phyloP scores from a whole-genome alignment of 2,329 filamentous ascomycete species.

The Fusarium palustre region DNA sequence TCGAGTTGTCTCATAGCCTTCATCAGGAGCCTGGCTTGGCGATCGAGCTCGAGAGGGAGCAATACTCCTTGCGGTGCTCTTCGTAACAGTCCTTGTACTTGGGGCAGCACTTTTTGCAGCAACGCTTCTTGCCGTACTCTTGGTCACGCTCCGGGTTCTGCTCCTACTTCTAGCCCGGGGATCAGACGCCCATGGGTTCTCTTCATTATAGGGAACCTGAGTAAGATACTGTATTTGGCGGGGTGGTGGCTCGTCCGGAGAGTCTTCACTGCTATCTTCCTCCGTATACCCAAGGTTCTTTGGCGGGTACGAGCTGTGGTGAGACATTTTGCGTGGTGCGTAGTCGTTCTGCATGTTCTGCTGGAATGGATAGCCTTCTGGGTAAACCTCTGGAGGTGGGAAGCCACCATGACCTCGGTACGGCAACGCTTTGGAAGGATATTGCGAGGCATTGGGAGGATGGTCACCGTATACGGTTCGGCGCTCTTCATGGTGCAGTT shows the following conservation, averaged over 20 bases:
- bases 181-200: constrained; percentile 31
- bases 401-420: constrained; percentile 40
- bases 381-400: constrained; percentile 37
- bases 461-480: constrained; percentile 36
- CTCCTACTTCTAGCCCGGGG: constrained; percentile 36
- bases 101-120: constrained; percentile 34
- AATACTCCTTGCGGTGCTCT: constrained; percentile 41
- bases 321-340: constrained; percentile 40
- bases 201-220: constrained; percentile 36
- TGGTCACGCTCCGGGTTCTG: constrained; percentile 33
- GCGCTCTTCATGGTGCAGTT: constrained; percentile 37
- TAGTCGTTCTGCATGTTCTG: constrained; percentile 38
- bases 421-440: constrained; percentile 38
- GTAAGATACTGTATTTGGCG: constrained; percentile 44
- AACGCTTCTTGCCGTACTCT: constrained; percentile 32
- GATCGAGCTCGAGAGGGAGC: constrained; percentile 34
- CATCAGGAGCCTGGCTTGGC: constrained; percentile 48
- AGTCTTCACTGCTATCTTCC: constrained; percentile 46
- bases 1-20: constrained; percentile 52
- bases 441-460: constrained; percentile 34
- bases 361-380: constrained; percentile 42
- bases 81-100: constrained; percentile 37
- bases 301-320: constrained; percentile 39
- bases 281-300: constrained; percentile 45
- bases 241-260: constrained; percentile 25